Conservation (phyloP, 495 filamentous ascomycete genomes). For the Lasiosphaeria ovina region DNA sequence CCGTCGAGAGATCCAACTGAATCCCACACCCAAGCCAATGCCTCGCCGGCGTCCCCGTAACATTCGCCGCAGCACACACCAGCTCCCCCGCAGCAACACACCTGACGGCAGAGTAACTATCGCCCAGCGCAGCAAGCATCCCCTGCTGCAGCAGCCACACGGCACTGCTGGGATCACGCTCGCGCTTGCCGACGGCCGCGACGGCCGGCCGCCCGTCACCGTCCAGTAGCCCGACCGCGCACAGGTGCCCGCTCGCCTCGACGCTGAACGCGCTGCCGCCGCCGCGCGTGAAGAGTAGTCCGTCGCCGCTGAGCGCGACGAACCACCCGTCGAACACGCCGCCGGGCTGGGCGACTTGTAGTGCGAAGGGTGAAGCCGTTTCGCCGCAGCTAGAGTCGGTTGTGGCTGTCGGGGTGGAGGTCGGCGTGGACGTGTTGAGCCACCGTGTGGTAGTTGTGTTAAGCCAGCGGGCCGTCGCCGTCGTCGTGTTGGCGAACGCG, state of each 20-base stretch:
- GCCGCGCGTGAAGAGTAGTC: constrained; percentile 23
- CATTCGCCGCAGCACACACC: constrained; percentile 11
- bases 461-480: constrained; percentile 21
- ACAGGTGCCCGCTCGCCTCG: constrained; percentile 23
- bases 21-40: constrained; percentile 22
- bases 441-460: constrained; percentile 31
- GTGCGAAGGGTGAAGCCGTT: constrained; percentile 25
- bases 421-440: constrained; percentile 39
- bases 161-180: constrained; percentile 9
- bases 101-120: constrained; percentile 16
- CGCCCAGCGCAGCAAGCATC: constrained; percentile 2
- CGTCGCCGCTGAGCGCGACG: constrained; percentile 23
- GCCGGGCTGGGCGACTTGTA: constrained; percentile 26
- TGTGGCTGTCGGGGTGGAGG: constrained; percentile 33
- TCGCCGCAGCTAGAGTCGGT: constrained; percentile 27
- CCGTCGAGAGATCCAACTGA: constrained; percentile 14
- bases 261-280: constrained; percentile 28
- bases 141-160: constrained; percentile 12
- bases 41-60: not conserved
- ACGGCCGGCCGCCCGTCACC: constrained; percentile 7
- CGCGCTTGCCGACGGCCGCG: constrained; percentile 16
- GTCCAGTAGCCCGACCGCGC: constrained; percentile 19
- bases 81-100: constrained; percentile 10
- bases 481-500: constrained; percentile 14
- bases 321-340: constrained; percentile 32